phyloP scores from a whole-genome alignment of 1,284 basidiomycete genomes.

The Cutaneotrichosporon dermatis region DNA sequence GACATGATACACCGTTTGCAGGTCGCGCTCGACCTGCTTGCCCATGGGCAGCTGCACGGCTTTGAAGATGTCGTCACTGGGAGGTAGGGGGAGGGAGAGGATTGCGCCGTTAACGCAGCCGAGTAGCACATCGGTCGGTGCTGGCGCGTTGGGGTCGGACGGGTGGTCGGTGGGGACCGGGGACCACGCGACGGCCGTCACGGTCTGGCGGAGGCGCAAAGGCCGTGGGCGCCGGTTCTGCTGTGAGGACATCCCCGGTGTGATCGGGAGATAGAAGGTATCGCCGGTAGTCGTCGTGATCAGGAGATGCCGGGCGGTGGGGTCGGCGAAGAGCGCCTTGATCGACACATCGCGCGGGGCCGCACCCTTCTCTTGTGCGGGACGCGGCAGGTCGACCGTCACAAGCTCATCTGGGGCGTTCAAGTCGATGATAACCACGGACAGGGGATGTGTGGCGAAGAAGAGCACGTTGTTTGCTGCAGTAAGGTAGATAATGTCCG shows the following conservation, averaged over 20 bases:
- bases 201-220: slow-evolving; percentile 78
- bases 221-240: slow-evolving; percentile 66
- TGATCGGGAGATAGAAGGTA: slow-evolving; percentile 78
- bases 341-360: slow-evolving; percentile 48
- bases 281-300: slow-evolving; percentile 83
- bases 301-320: slow-evolving; percentile 82
- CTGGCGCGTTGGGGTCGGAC: slow-evolving; percentile 21
- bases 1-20: slow-evolving; percentile 72
- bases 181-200: slow-evolving; percentile 94
- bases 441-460: slow-evolving; percentile 73
- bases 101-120: slow-evolving; percentile 79
- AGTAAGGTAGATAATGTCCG: slow-evolving; percentile 69
- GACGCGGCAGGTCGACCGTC: slow-evolving; percentile 64
- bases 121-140: slow-evolving; percentile 57
- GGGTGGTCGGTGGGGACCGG: slow-evolving; percentile 45
- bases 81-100: slow-evolving; percentile 69
- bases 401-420: slow-evolving; percentile 73
- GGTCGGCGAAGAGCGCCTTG: slow-evolving; percentile 80
- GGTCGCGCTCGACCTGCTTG: slow-evolving; percentile 55
- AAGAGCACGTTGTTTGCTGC: slow-evolving; percentile 81
- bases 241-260: slow-evolving; percentile 31
- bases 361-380: slow-evolving; percentile 51
- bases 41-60: slow-evolving; percentile 52
- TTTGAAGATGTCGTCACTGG: slow-evolving; percentile 84
- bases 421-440: slow-evolving; percentile 77